Percentiles rank a stretch among this genome's conserved stretches.
Evolutionary conservation across 2,329 filamentous ascomycete species (phyloP).

Genomic region (Fusarium lyarnte): DNA sequence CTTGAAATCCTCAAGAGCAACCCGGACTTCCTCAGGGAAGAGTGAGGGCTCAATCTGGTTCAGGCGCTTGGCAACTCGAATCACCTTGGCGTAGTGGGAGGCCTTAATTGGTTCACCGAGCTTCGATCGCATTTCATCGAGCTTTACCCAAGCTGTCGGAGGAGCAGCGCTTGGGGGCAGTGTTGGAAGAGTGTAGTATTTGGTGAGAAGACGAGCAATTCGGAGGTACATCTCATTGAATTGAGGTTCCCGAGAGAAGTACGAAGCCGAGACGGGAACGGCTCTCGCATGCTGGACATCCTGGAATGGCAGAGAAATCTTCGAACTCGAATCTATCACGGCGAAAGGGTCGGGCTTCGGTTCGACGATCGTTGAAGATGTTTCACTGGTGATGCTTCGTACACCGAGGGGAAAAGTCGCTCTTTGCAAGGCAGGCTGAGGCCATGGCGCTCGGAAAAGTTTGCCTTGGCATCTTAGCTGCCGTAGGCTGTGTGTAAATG

Average conservation of each 20-base stretch:
- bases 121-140: slow-evolving; percentile 77
- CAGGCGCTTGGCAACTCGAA: slow-evolving; percentile 79
- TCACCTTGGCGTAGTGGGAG: slow-evolving; percentile 80
- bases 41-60: slow-evolving; percentile 86
- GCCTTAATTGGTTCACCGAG: slow-evolving; percentile 78
- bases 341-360: slow-evolving; percentile 24
- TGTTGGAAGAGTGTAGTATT: slow-evolving; percentile 77
- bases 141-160: slow-evolving; percentile 81
- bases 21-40: slow-evolving; percentile 74
- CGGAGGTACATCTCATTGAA: slow-evolving; percentile 87
- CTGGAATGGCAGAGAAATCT: slow-evolving; percentile 45
- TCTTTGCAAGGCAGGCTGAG: slow-evolving; percentile 38
- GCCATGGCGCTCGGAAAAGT: slow-evolving; percentile 45
- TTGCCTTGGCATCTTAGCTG: slow-evolving; percentile 49
- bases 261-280: slow-evolving; percentile 87
- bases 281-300: slow-evolving; percentile 70
- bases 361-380: slow-evolving; percentile 20
- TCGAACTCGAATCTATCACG: slow-evolving; percentile 27
- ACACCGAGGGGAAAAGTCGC: slow-evolving; percentile 40
- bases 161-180: slow-evolving; percentile 73
- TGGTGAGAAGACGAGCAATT: slow-evolving; percentile 76
- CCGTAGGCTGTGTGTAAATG: slow-evolving; percentile 48
- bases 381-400: slow-evolving; percentile 42
- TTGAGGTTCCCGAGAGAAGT: slow-evolving; percentile 86
- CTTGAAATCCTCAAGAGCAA: slow-evolving; percentile 75